These are phyloP conservation scores for Golubevia sp. DNA, from an alignment of 1,284 basidiomycete genomes.

Conservation along the genomic window DNA sequence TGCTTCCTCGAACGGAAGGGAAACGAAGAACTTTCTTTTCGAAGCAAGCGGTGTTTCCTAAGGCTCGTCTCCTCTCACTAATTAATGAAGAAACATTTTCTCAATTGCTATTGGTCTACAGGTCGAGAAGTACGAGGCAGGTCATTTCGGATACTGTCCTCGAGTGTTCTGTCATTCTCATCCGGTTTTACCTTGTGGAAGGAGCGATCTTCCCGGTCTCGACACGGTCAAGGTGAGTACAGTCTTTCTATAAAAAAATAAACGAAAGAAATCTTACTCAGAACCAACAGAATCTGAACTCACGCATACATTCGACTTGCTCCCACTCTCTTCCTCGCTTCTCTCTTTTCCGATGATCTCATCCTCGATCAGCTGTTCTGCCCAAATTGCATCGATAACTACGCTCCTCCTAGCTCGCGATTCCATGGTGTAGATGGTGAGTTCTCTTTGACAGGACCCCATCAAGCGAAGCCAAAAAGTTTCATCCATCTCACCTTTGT, in stretches of 20 bases:
- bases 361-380: constrained; percentile 72
- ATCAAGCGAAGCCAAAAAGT: no score
- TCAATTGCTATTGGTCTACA: no score
- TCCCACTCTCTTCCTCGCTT: no score
- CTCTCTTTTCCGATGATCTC: background rate
- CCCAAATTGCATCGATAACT: constrained; percentile 97
- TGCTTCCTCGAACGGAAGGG: no score
- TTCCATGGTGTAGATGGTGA: constrained; percentile 94
- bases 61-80: background rate
- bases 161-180: constrained; percentile 89
- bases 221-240: constrained; percentile 81
- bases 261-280: no score
- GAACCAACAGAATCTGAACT: no score
- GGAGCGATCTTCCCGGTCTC: constrained; percentile 93
- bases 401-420: constrained; percentile 89
- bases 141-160: constrained; percentile 91
- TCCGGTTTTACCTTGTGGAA: constrained; percentile 91
- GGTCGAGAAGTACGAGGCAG: constrained; percentile 94
- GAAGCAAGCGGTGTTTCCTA: no score
- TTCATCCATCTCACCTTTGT: no score
- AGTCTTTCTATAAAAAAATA: background rate
- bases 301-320: no score
- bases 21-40: no score
- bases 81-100: no score
- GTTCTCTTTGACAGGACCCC: no score